Evolutionary conservation across 2,329 filamentous ascomycete genomes (phyloP).

Genomic region (Sporothrix humicola): DNA sequence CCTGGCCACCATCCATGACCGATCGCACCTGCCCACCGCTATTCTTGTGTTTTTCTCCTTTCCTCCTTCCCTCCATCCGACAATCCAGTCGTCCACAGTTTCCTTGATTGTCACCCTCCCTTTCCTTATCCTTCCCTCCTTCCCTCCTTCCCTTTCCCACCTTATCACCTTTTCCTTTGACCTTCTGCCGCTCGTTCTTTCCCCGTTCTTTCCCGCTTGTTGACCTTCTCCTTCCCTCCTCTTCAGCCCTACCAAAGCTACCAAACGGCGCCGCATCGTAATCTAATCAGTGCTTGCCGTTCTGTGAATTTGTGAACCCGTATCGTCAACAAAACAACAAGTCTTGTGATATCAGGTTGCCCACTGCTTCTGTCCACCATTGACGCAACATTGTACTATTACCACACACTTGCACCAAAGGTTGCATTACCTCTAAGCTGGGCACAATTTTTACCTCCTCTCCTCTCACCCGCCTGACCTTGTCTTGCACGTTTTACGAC

Average conservation of each 20-base stretch:
- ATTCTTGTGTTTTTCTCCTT: not conserved
- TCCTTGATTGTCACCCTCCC: not conserved
- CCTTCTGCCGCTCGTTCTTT: not conserved
- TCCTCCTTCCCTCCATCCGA: constrained; percentile 12
- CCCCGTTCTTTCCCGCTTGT: not conserved
- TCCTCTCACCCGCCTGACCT: not conserved
- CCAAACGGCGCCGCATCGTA: not conserved
- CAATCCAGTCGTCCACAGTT: not conserved
- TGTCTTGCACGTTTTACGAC: not conserved
- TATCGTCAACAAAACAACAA: not conserved
- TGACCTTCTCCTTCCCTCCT: not conserved
- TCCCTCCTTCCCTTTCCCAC: not conserved
- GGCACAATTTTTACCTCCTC: not conserved
- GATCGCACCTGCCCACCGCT: not conserved
- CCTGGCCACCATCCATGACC: constrained; percentile 12
- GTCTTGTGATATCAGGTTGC: not conserved
- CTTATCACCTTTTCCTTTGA: too few species aligned
- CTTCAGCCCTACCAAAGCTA: constrained; percentile 7
- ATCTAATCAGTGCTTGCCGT: too few species aligned
- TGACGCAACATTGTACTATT: not conserved
- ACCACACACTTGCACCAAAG: not conserved
- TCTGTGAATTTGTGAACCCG: too few species aligned
- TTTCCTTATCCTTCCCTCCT: constrained; percentile 1
- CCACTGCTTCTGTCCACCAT: not conserved
- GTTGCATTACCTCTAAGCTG: not conserved